Evolutionary conservation across 177 flowering plant genomes (phyloP).

Genomic region (Vitis hybrid): DNA sequence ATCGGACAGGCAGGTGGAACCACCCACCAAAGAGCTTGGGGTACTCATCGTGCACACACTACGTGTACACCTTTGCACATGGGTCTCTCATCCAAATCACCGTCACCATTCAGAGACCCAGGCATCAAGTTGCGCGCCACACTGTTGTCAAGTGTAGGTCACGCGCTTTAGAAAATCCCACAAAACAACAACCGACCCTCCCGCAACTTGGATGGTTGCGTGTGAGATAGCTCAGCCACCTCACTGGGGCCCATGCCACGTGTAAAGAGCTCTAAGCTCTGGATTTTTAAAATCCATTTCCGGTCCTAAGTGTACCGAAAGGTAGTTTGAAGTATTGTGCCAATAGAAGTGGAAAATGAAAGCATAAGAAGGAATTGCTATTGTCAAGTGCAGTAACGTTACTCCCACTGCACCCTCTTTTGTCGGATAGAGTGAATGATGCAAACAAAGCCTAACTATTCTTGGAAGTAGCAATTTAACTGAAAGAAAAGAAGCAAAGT

Average conservation of each 20-base stretch:
- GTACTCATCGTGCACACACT: no score
- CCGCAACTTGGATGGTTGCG: constrained; percentile 9
- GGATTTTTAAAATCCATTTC: constrained; percentile 10
- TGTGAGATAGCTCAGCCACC: not conserved
- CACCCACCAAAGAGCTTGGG: no score
- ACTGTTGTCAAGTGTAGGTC: constrained; percentile 11
- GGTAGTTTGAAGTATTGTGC: not conserved
- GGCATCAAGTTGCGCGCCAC: not conserved
- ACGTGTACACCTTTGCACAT: no score
- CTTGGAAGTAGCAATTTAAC: not conserved
- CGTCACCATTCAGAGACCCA: no score
- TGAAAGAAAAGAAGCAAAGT: constrained; percentile 20
- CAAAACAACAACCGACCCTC: constrained; percentile 19
- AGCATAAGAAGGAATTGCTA: not conserved
- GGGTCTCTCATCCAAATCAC: no score
- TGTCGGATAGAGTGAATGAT: no score
- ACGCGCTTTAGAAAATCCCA: constrained; percentile 2
- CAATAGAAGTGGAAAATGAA: not conserved
- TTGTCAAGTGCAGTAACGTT: not conserved
- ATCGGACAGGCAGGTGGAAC: no score
- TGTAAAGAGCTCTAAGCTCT: constrained; percentile 5
- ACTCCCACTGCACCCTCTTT: no score
- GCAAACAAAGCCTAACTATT: no score
- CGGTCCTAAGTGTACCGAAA: not conserved
- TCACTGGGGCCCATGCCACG: constrained; percentile 14